These are phyloP conservation scores for Apiospora aurea DNA, from an alignment of 2,329 filamentous ascomycete genomes.

Conservation along the genomic window DNA sequence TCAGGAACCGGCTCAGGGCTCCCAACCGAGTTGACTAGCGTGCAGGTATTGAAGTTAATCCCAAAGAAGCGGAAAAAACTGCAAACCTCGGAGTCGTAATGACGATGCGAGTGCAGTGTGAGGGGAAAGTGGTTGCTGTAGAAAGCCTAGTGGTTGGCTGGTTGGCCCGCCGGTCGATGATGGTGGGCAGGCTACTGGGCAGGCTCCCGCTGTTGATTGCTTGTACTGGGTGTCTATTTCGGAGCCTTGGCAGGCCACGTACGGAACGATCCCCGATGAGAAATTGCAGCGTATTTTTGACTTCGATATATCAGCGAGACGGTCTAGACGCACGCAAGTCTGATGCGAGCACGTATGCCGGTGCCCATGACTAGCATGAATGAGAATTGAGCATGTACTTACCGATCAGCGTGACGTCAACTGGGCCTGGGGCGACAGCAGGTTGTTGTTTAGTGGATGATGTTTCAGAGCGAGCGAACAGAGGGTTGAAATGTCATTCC, in stretches of 20 bases:
- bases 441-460: conserved; percentile 5
- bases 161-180: neutral
- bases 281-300: conserved; percentile 13
- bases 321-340: conserved; percentile 16
- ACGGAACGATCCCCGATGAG: neutral
- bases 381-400: neutral
- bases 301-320: conserved; percentile 16
- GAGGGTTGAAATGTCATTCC: conserved; percentile 14
- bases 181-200: neutral
- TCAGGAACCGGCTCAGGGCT: conserved; percentile 13
- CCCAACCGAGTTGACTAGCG: neutral
- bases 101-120: neutral
- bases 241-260: conserved; percentile 17
- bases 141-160: neutral
- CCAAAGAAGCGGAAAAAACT: neutral
- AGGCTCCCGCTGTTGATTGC: neutral
- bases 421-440: conserved; percentile 3
- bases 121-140: neutral
- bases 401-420: conserved; percentile 16
- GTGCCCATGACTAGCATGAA: neutral
- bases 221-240: neutral
- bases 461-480: conserved; percentile 6
- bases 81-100: neutral
- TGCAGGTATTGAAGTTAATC: conserved; percentile 14
- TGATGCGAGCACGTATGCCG: neutral